Evolutionary conservation across 805 yeast species (phyloP), one percentile per base, ranked within the genome.

Genomic region (Candida schatavii): DNA sequence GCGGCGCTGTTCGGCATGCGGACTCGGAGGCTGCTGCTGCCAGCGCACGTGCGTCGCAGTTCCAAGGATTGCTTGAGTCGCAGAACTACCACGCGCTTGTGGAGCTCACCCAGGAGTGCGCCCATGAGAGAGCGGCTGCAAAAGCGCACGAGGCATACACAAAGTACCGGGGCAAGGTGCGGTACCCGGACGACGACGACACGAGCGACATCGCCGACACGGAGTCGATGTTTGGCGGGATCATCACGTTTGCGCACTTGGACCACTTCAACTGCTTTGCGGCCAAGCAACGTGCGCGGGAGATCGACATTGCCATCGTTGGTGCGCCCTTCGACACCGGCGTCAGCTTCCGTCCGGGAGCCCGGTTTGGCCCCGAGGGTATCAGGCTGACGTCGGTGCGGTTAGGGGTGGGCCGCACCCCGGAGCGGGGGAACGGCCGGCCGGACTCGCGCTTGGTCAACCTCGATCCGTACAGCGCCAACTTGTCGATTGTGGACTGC

Each of bases 231-330:
- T 75, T 74, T 49, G 77, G 80, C 2, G 83, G 83, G 3, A 70
- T 78, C 28, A 63, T 74, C 17, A 72, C 83, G 1, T 80, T 75
- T 61, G 85, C 77, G 1, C 80, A 76, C 43, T 59, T 72, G 35
- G 64, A 71, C 7, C 59, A 63, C 35, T 65, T 68, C 45, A 62
- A 74, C 46, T 79, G 84, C 52, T 78, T 72, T 52, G 64, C 71
- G 41, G 67, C 68, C 48, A 26, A 45, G 19, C 26, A 31, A 10
- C 20, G 54, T 47, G 35, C 54, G 44, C 37, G 50, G 48, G 37
- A 48, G 42, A 11, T 61, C 52, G 53, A 59, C 51, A 50, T 59
- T 47, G 55, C 59, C 39, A 42, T 48, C 46, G 55, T 58, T 3
- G 63, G 63, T 2, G 61, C 63, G 2, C 63, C 63, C 1, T 58